Base-by-base conservation (phyloP, 148 eudicot genomes). In the Rhododendron molle region DNA sequence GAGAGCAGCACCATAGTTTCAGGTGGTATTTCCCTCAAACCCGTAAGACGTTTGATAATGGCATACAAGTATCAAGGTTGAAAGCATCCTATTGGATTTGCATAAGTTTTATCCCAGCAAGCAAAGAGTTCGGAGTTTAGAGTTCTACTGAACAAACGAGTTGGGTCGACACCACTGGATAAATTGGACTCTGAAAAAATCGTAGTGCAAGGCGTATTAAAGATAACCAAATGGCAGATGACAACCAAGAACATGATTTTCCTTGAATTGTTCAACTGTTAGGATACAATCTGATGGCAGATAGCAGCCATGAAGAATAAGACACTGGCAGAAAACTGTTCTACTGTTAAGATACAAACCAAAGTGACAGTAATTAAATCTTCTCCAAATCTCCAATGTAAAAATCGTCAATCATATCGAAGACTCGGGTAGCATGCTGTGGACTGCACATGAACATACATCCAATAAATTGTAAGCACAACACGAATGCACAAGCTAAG, bases 341-440 rank as follows among this genome's bases (percentile, higher is more conserved):
- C 80, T 79, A 71, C 38, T 47, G 80, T 58, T 80, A 84, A 56
- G 26, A 81, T 30, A 86, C 69, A 79, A 46, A 76, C 67, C 44
- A 71, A 30, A 71, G 80, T 76, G 30, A 30, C 38, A 80, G 58
- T 20, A 26, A 58, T 44, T 62, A 78, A 71, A 71, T 87, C 81
- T 93, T 91, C 86, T 90, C 88, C 88, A 96, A 87, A 26, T 94
- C 93, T 80, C 99, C 98, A 86, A 96, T 87, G 87, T 89, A 93
- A 81, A 96, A 95, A 88, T 95, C 98, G 20, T 94, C 98, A 76
- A 95, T 92, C 91, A 96, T 89, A 88, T 95, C 97, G 85, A 96
- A 96, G 46, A 92, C 96, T 86, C 98, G 91, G 1, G 96, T 94
- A 36, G 96, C 98, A 91, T 95, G 99, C 80, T 95, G 99, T 50